A percentile compares a stretch with the other conserved stretches of the same genome.
Conservation (phyloP, 2,329 filamentous ascomycete species). For the Penicillium sp. region DNA sequence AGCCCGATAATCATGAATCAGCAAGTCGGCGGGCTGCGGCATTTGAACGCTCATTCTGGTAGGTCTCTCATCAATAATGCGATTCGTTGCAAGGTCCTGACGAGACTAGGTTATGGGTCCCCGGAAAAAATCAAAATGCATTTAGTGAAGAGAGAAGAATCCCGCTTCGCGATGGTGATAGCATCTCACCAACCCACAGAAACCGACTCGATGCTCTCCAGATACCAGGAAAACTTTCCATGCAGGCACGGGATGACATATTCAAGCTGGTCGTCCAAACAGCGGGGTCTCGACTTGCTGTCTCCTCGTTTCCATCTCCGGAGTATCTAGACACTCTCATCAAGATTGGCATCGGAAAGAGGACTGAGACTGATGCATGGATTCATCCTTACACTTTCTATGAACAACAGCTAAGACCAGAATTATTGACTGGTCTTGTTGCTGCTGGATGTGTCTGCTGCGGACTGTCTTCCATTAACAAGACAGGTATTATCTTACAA, state of each 20-base stretch:
- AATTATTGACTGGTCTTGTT: slow-evolving; percentile 13
- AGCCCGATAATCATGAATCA: slow-evolving; percentile 12
- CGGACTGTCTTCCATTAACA: slow-evolving; percentile 15
- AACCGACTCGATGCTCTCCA: slow-evolving; percentile 10
- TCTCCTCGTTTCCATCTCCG: slow-evolving; percentile 16
- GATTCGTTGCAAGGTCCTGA: neutral
- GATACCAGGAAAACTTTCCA: slow-evolving; percentile 13
- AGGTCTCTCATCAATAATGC: neutral
- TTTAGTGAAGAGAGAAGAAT: slow-evolving; percentile 17
- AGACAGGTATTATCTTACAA: slow-evolving; percentile 18
- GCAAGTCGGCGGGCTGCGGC: slow-evolving; percentile 17
- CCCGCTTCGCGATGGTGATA: slow-evolving; percentile 15
- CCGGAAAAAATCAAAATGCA: slow-evolving; percentile 18
- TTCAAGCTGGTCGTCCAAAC: slow-evolving; percentile 15
- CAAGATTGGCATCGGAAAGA: slow-evolving; percentile 18
- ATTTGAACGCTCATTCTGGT: slow-evolving; percentile 17
- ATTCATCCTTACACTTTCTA: slow-evolving; percentile 18
- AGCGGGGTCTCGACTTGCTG: slow-evolving; percentile 13
- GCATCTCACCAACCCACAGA: slow-evolving; percentile 10
- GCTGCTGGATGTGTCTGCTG: slow-evolving; percentile 19
- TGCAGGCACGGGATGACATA: slow-evolving; percentile 14
- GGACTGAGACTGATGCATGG: slow-evolving; percentile 17
- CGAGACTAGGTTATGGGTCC: slow-evolving; percentile 12
- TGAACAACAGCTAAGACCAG: slow-evolving; percentile 13
- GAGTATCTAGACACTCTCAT: slow-evolving; percentile 21